Evolutionary conservation across 352 stramenopile genomes (phyloP).

Genomic region (Phytophthora pini): DNA sequence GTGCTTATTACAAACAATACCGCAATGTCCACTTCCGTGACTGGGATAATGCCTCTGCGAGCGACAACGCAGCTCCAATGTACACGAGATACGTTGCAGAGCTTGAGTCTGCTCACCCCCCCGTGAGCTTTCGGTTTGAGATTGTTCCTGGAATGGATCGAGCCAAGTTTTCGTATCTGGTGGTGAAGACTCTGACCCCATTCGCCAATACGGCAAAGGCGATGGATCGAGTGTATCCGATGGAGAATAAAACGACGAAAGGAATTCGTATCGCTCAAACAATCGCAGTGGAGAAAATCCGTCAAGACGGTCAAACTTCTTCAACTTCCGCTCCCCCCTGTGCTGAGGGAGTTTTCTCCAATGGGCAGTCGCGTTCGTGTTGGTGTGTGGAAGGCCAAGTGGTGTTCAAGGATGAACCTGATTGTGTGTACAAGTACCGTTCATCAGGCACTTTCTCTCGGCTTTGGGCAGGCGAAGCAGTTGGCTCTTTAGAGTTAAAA

Average conservation of each 20-base stretch:
- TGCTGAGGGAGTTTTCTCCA: conserved; percentile 21
- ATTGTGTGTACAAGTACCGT: conserved; percentile 60
- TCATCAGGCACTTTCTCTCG: conserved; percentile 59
- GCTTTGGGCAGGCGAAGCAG: conserved; percentile 27
- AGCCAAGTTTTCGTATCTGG: conserved; percentile 57
- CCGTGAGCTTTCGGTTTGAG: conserved; percentile 53
- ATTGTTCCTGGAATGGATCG: conserved; percentile 60
- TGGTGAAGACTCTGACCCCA: conserved; percentile 55
- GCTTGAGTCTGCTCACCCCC: conserved; percentile 29
- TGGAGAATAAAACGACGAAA: conserved; percentile 39
- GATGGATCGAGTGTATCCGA: conserved; percentile 50
- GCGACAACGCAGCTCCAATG: neutral
- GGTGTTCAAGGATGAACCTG: conserved; percentile 53
- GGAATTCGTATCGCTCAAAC: conserved; percentile 63
- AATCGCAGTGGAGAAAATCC: conserved; percentile 53
- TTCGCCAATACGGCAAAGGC: conserved; percentile 53
- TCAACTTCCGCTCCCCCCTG: conserved; percentile 10
- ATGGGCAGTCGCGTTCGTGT: conserved; percentile 30
- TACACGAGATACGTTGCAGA: conserved; percentile 39
- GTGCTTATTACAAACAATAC: conserved; percentile 60
- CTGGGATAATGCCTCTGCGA: conserved; percentile 39
- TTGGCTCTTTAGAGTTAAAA: conserved; percentile 44
- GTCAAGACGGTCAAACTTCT: conserved; percentile 14
- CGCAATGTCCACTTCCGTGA: conserved; percentile 50
- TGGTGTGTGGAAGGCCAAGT: conserved; percentile 72